Base-by-base conservation (phyloP, 495 filamentous ascomycete genomes). In the Diplogelasinospora grovesii region DNA sequence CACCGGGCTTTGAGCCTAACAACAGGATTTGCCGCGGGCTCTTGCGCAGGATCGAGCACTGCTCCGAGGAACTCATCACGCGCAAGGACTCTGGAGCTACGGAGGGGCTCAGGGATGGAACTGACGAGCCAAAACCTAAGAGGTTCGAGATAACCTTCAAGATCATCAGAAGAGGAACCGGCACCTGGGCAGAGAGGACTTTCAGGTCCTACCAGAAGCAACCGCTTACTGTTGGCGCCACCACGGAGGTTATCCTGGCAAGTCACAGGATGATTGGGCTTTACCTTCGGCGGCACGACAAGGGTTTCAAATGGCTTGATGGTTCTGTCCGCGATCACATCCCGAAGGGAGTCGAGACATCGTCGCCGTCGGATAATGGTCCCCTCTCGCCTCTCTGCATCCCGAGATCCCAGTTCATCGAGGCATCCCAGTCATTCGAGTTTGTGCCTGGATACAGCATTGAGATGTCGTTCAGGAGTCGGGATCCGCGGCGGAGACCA, bases 181-280 rank as follows among this genome's bases (percentile, higher is more conserved):
- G 65, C 21, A 53, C 60, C 14, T 71, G 65, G 64, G 63, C 66
- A 22, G 64, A 63, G 32, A 56, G 63, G 37, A 65, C 61, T 2
- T 61, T 60, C 33, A 57, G 60, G 13, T 70, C 68, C 2, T 68
- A 67, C 46, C 66, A 71, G 47, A 63, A 61, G 28, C 65, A 70
- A 26, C 50, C 62, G 37, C 41, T 71, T 24, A 61, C 60, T 10
- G 43, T 52, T n/a, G 61, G 53, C 14, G 38, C 52, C 22, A 60
- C 68, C 13, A 63, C 53, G 35, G 65, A 69, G n/a, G 45, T 70
- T 31, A 60, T 65, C 25, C 41, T 64, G 35, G 56, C 61, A n/a
- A 57, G 53, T 36, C 67, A 71, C 29, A 41, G 63, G 31, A 68
- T 67, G 45, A 41, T 71, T 37, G 68, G 66, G 1, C 49, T 69